Evolutionary conservation across 1,284 basidiomycete genomes (phyloP), one percentile per base, ranked within the genome.

Genomic region (Cutaneotrichosporon mucoides): DNA sequence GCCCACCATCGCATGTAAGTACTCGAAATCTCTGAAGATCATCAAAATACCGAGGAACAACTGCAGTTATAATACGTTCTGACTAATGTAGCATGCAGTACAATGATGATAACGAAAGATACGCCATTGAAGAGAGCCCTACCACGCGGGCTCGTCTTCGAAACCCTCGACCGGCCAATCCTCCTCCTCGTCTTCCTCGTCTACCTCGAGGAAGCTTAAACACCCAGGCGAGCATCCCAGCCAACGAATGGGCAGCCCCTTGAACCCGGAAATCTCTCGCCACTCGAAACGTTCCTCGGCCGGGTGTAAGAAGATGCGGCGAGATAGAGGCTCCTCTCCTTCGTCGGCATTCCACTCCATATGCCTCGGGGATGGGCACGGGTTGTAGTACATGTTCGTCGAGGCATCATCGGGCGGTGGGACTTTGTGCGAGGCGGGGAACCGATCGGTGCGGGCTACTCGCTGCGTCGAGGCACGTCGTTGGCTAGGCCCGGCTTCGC

Each of bases 251-350:
- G 77, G 77, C 4, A 77, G 59, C 12, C 68, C 60, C 8, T 60
- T 65, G n/a, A 58, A 57, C 5, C 66, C 68, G 44, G 59, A 62
- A 1, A 76, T 61, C 6, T 67, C 59, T n/a, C 62, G 53, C 75
- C 74, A 79, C 53, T 79, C 73, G 16, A 75, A 57, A n/a, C 76
- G 62, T 50, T 76, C 71, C 49, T 77, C 77, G 2, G 73, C 71
- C 2, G 74, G 58, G 41, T 74, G 66, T 13, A 79, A 50, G 59
- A 73, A 77, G 15, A 79, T 13, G 8, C 66, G 68, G 10, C 70
- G 61, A 6, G 57, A 63, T 12, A 60, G 62, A 33, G 56, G 16
- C 13, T 56, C 38, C 10, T 33, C 40, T 10, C 42, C 48, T 11
- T 55, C n/a, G 12, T 49, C 47, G 3, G 15, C 47, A 15, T 65